phyloP scores from a whole-genome alignment of 192 early-diverging fungal genomes.

The Cetraspora pellucida region DNA sequence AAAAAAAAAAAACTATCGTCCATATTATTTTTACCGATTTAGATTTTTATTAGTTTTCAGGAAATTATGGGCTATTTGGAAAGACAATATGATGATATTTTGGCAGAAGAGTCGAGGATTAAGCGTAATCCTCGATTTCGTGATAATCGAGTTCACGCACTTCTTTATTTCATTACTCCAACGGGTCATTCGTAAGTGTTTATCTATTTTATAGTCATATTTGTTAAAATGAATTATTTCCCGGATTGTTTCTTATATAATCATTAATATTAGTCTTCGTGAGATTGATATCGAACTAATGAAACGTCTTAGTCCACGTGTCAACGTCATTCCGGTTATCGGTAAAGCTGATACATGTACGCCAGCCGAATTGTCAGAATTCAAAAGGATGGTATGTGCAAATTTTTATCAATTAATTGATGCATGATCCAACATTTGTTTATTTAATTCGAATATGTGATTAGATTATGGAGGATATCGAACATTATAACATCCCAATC shows the following conservation, averaged over 20 bases:
- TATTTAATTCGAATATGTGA: constrained; percentile 3
- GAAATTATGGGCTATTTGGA: constrained; percentile 95
- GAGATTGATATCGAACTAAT: constrained; percentile 96
- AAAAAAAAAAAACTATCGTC: background rate
- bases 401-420: constrained; percentile 30
- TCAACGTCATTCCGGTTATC: constrained; percentile 97
- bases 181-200: constrained; percentile 84
- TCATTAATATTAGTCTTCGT: constrained; percentile 67
- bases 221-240: too few relatives aligned
- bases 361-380: constrained; percentile 77
- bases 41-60: constrained; percentile 66
- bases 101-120: constrained; percentile 86
- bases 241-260: too few relatives aligned
- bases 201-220: constrained; percentile 19
- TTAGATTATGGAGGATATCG: constrained; percentile 95
- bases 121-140: constrained; percentile 85
- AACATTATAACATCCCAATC: constrained; percentile 92
- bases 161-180: constrained; percentile 97
- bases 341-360: constrained; percentile 93
- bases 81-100: constrained; percentile 89
- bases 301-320: constrained; percentile 84
- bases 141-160: constrained; percentile 93
- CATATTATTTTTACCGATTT: background rate
- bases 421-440: background rate
- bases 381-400: constrained; percentile 79